phyloP scores from a whole-genome alignment of 352 stramenopile species.

The Globisporangium splendens region DNA sequence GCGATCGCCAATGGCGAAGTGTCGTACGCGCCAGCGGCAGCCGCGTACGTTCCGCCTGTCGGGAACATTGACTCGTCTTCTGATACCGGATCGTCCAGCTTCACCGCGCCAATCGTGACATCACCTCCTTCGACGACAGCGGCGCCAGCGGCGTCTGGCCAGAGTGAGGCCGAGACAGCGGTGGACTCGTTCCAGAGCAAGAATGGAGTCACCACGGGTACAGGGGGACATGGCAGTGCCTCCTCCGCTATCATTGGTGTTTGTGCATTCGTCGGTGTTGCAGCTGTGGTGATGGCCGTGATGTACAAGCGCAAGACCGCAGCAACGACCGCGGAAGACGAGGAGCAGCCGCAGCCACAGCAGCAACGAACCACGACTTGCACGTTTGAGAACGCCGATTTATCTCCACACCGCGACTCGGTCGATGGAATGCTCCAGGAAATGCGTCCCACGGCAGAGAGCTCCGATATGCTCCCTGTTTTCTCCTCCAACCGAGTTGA shows the following conservation, averaged over 20 bases:
- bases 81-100: neutral
- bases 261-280: neutral
- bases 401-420: slow-evolving; percentile 8
- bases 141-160: neutral
- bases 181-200: slow-evolving; percentile 16
- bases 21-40: slow-evolving; percentile 2
- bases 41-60: slow-evolving; percentile 7
- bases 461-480: slow-evolving; percentile 10
- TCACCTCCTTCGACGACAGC: neutral
- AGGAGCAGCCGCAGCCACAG: slow-evolving; percentile 5
- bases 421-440: slow-evolving; percentile 17
- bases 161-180: slow-evolving; percentile 12
- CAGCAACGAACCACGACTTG: slow-evolving; percentile 7
- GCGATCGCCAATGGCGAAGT: slow-evolving; percentile 13
- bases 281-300: slow-evolving; percentile 7
- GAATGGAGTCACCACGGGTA: neutral
- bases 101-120: neutral
- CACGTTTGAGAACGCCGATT: slow-evolving; percentile 16
- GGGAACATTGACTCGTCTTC: neutral
- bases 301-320: slow-evolving; percentile 10
- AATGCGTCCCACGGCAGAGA: slow-evolving; percentile 6
- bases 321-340: neutral
- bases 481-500: slow-evolving; percentile 13
- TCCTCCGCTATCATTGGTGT: neutral
- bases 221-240: neutral